Evolutionary conservation across 192 early-diverging fungal genomes (phyloP).

Genomic region (Entophlyctis luteolus): DNA sequence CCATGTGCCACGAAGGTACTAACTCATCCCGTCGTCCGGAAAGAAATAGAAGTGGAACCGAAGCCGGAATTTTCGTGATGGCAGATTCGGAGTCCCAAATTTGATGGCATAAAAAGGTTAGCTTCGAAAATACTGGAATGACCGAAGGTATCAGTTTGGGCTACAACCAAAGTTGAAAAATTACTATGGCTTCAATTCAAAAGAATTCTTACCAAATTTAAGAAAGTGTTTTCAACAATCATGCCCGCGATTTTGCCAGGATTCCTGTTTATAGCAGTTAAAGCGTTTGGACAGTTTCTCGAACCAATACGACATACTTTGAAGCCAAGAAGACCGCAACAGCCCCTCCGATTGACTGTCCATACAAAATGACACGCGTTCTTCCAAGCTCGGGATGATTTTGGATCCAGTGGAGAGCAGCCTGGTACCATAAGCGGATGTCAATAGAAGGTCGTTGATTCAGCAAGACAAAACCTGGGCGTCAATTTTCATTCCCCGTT

Average conservation of each 20-base stretch:
- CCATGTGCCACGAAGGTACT: slow-evolving; percentile 86
- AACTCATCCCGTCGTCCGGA: slow-evolving; percentile 81
- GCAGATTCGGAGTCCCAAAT: slow-evolving; percentile 78
- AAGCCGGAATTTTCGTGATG: slow-evolving; percentile 55
- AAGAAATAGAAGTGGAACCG: slow-evolving; percentile 75
- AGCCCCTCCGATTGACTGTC: slow-evolving; percentile 93
- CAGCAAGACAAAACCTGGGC: slow-evolving; percentile 51
- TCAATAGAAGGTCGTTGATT: background rate
- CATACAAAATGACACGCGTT: slow-evolving; percentile 83
- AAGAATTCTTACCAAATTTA: slow-evolving; percentile 62
- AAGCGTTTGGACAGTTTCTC: background rate
- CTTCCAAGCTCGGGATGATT: slow-evolving; percentile 67
- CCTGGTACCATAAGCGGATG: slow-evolving; percentile 38
- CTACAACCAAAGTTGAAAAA: slow-evolving; percentile 30
- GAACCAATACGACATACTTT: background rate
- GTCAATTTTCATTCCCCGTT: slow-evolving; percentile 85
- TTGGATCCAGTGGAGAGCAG: slow-evolving; percentile 79
- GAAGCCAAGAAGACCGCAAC: slow-evolving; percentile 86
- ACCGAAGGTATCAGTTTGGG: slow-evolving; percentile 84
- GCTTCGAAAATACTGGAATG: slow-evolving; percentile 66
- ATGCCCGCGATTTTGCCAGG: slow-evolving; percentile 72
- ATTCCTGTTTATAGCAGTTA: slow-evolving; percentile 40
- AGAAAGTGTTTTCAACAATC: slow-evolving; percentile 93
- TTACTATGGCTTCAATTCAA: no score
- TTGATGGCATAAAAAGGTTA: slow-evolving; percentile 82